Percentiles rank a stretch among this genome's conserved stretches.
These are phyloP conservation scores for Lolium perenne DNA, from an alignment of 176 grass and related monocot species.

Conservation along the genomic window DNA sequence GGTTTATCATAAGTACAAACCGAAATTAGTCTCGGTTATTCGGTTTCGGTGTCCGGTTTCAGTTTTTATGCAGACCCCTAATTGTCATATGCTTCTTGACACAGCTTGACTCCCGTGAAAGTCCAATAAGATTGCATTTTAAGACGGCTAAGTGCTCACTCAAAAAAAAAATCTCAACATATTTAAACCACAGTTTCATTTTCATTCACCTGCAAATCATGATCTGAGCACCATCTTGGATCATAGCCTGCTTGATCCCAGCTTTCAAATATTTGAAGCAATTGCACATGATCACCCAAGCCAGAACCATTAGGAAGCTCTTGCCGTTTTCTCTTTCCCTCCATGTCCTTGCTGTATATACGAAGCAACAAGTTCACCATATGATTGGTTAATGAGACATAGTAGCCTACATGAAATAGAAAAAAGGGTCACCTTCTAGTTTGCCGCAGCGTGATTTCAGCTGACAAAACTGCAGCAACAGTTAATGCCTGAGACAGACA, in stretches of 20 bases:
- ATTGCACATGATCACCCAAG: constrained; percentile 96
- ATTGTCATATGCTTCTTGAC: constrained; percentile 19
- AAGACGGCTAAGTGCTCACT: constrained; percentile 2
- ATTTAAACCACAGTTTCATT: constrained; percentile 4
- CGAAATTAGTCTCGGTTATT: too few species aligned
- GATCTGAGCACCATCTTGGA: constrained; percentile 82
- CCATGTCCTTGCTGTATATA: constrained; percentile 68
- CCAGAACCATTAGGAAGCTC: constrained; percentile 91
- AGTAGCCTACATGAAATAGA: constrained; percentile 8
- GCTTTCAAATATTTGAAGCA: constrained; percentile 96
- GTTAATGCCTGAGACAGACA: constrained; percentile 94
- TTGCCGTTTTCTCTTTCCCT: constrained; percentile 79
- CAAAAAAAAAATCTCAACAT: too few species aligned
- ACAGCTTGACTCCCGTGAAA: neutral
- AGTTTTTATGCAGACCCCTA: too few species aligned
- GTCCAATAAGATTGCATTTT: neutral
- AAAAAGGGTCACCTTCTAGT: constrained; percentile 50
- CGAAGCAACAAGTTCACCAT: constrained; percentile 25
- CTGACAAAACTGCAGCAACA: constrained; percentile 83
- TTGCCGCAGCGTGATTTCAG: constrained; percentile 80
- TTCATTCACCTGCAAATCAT: constrained; percentile 80
- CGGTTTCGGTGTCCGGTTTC: too few species aligned
- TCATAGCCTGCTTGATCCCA: constrained; percentile 89
- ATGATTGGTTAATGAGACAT: constrained; percentile 3
- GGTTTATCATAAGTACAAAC: too few species aligned